phyloP scores from a whole-genome alignment of 306 rosid species.

The Luffa aegyptiaca region DNA sequence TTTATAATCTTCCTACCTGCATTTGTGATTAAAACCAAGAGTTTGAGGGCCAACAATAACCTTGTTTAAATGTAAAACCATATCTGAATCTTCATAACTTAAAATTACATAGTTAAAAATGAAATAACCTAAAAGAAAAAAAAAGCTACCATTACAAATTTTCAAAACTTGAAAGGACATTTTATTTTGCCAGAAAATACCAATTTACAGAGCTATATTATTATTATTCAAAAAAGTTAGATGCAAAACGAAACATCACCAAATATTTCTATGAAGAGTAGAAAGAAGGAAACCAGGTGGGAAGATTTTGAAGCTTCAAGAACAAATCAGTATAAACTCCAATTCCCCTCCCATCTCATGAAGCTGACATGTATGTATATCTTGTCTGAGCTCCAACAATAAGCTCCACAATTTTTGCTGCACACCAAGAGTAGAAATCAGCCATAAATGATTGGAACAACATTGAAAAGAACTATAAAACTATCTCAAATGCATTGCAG shows the following conservation, averaged over 20 bases:
- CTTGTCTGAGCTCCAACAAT: conserved; percentile 79
- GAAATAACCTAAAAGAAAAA: too few relatives aligned
- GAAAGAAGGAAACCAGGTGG: neutral
- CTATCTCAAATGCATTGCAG: neutral
- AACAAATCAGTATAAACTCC: neutral
- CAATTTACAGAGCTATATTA: neutral
- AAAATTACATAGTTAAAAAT: neutral
- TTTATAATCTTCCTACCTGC: too few relatives aligned
- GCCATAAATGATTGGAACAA: neutral
- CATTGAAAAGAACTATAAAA: neutral
- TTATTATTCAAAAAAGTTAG: neutral
- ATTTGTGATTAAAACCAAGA: too few relatives aligned
- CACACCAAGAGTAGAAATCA: neutral
- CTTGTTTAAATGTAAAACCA: too few relatives aligned
- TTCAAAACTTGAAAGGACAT: neutral
- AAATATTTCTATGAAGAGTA: neutral
- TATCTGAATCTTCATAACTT: neutral
- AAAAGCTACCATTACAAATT: neutral
- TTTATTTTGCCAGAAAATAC: neutral
- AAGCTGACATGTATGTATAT: conserved; percentile 81
- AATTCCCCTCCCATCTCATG: conserved; percentile 24
- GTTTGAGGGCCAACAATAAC: too few relatives aligned
- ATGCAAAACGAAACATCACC: neutral
- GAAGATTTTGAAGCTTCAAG: neutral
- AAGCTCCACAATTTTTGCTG: conserved; percentile 88